Evolutionary conservation across 202 grass and related monocot genomes (phyloP).

Genomic region (Brachypodium distachyon): DNA sequence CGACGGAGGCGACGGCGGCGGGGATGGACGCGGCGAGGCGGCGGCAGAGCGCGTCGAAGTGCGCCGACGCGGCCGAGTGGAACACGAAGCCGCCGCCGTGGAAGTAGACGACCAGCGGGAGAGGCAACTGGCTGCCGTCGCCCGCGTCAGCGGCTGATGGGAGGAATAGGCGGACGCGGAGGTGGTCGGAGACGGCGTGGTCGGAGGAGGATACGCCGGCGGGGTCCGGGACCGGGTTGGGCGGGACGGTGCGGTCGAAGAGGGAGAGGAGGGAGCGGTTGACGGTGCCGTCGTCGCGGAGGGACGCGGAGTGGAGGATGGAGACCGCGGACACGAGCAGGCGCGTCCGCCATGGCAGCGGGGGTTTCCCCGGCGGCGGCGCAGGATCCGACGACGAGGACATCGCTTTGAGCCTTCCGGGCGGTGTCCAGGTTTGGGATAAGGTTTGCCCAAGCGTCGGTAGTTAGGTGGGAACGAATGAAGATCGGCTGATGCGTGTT

Average conservation of each 20-base stretch:
- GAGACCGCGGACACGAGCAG: conserved; percentile 2
- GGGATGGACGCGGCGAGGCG: conserved; percentile 31
- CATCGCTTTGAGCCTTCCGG: neutral
- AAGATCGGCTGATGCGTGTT: too few species aligned
- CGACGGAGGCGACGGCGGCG: conserved; percentile 37
- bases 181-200: conserved; percentile 19
- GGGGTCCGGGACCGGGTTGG: neutral
- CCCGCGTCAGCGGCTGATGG: neutral
- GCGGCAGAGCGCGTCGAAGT: conserved; percentile 43
- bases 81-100: conserved; percentile 78
- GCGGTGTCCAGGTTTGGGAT: neutral
- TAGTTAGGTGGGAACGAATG: too few species aligned
- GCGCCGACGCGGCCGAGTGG: conserved; percentile 13
- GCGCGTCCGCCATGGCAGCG: conserved; percentile 34
- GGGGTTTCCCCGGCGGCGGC: neutral
- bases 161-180: conserved; percentile 36
- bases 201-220: conserved; percentile 37
- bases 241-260: conserved; percentile 16
- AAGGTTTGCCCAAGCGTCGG: too few species aligned
- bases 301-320: conserved; percentile 17
- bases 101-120: conserved; percentile 62
- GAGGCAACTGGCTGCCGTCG: neutral
- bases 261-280: conserved; percentile 49
- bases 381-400: neutral
- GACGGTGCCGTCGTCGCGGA: conserved; percentile 42